phyloP scores from a whole-genome alignment of 2,329 filamentous ascomycete species.

The Calonectria pseudoturangicola region DNA sequence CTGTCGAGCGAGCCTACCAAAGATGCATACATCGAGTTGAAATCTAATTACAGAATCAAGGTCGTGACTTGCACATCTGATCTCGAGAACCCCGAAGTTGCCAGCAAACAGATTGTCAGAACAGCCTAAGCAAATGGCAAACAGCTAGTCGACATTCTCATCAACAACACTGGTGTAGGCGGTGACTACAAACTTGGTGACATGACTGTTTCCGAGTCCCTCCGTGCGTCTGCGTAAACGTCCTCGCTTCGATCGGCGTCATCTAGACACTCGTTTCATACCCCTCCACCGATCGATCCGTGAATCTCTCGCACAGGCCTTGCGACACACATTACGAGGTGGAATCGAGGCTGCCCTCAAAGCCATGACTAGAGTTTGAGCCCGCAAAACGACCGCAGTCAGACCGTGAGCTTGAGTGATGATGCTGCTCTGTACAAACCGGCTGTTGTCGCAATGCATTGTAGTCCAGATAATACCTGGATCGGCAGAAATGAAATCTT shows the following conservation, averaged over 20 bases:
- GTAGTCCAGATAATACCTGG: conserved; percentile 10
- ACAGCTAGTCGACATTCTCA: conserved; percentile 83
- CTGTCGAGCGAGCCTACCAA: conserved; percentile 60
- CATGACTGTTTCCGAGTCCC: conserved; percentile 78
- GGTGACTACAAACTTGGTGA: conserved; percentile 77
- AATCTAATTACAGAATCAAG: conserved; percentile 28
- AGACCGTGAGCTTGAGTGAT: conserved; percentile 36
- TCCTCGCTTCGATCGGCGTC: conserved; percentile 83
- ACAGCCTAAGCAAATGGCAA: conserved; percentile 33
- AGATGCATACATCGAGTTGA: conserved; percentile 6
- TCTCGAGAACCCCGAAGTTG: conserved; percentile 13
- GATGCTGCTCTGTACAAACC: conserved; percentile 40
- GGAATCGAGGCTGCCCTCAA: conserved; percentile 71
- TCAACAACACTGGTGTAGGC: conserved; percentile 86
- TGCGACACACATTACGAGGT: conserved; percentile 69
- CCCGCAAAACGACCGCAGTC: no score
- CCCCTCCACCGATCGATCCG: conserved; percentile 80
- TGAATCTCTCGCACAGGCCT: conserved; percentile 65
- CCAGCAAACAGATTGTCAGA: conserved; percentile 39
- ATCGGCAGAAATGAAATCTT: background rate
- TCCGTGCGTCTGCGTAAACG: conserved; percentile 81
- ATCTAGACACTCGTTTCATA: conserved; percentile 80
- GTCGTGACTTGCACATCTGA: conserved; percentile 26
- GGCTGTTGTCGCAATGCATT: conserved; percentile 32
- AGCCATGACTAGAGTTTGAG: conserved; percentile 67